These are phyloP conservation scores for Leptographium radiaticola DNA, from an alignment of 2,329 filamentous ascomycete genomes.

Conservation along the genomic window DNA sequence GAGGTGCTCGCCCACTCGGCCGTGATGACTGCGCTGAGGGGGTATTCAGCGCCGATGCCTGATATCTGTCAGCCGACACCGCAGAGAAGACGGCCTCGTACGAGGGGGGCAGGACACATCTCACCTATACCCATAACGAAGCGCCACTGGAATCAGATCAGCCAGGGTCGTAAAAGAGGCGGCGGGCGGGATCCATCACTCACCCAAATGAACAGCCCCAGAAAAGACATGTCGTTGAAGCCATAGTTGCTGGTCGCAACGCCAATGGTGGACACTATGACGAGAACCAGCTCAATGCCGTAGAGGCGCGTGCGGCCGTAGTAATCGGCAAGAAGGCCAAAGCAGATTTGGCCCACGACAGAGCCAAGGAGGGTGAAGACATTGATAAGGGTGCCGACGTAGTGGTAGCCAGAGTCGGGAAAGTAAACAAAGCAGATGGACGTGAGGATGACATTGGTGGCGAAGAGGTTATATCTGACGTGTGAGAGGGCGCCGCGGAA, in stretches of 20 bases:
- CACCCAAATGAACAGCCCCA: constrained; percentile 36
- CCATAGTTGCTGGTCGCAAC: constrained; percentile 39
- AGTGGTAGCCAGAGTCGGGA: constrained; percentile 26
- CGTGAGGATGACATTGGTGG: constrained; percentile 40
- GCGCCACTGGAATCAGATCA: constrained; percentile 24
- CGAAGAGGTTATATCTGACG: constrained; percentile 38
- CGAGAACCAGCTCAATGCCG: constrained; percentile 41
- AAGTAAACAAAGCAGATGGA: constrained; percentile 41
- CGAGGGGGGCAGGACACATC: neutral
- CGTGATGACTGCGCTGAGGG: constrained; percentile 53
- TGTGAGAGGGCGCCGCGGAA: neutral
- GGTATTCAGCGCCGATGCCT: constrained; percentile 57
- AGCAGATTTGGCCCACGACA: constrained; percentile 36
- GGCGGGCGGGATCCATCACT: constrained; percentile 4
- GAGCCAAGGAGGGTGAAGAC: constrained; percentile 39
- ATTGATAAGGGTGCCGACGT: constrained; percentile 35
- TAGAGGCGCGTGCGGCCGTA: constrained; percentile 42
- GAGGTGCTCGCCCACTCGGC: constrained; percentile 51
- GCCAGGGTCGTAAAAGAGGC: neutral
- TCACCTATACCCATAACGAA: constrained; percentile 40
- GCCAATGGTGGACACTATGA: constrained; percentile 44
- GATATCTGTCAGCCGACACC: constrained; percentile 1
- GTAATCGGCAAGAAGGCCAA: constrained; percentile 40
- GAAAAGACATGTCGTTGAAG: constrained; percentile 34
- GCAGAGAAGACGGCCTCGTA: neutral